Conservation (phyloP, 495 filamentous ascomycete genomes). For the Podospora pseudoanserina region DNA sequence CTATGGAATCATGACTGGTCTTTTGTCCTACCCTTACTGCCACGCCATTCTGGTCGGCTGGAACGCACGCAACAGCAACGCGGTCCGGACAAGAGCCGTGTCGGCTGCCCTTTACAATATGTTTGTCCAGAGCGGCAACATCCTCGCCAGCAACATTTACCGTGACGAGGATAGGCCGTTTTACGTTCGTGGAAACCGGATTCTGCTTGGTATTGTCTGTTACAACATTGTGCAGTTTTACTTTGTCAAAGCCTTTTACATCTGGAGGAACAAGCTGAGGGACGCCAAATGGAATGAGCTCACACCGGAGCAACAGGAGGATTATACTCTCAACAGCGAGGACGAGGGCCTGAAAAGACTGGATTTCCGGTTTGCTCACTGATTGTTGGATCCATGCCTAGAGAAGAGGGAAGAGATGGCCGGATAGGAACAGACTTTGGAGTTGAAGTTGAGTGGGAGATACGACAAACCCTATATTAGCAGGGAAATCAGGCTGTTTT, state of each 20-base stretch:
- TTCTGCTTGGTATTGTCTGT: conserved; percentile 44
- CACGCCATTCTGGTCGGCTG: conserved; percentile 60
- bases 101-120: conserved; percentile 51
- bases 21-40: conserved; percentile 59
- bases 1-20: conserved; percentile 49
- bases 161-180: conserved; percentile 53
- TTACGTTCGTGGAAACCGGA: conserved; percentile 50
- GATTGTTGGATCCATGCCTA: background rate
- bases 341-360: conserved; percentile 33
- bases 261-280: conserved; percentile 35
- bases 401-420: too few species aligned
- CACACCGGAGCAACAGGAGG: conserved; percentile 35
- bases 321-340: conserved; percentile 27
- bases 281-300: conserved; percentile 38
- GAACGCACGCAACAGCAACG: conserved; percentile 58
- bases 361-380: conserved; percentile 33
- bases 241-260: conserved; percentile 39
- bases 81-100: conserved; percentile 60
- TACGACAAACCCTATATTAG: background rate
- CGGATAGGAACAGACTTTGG: too few species aligned
- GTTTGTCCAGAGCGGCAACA: conserved; percentile 46
- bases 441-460: background rate
- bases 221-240: conserved; percentile 39
- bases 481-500: background rate
- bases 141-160: conserved; percentile 54